phyloP scores from a whole-genome alignment of 208 protist genomes.

The Trypanosomatidae sp. region DNA sequence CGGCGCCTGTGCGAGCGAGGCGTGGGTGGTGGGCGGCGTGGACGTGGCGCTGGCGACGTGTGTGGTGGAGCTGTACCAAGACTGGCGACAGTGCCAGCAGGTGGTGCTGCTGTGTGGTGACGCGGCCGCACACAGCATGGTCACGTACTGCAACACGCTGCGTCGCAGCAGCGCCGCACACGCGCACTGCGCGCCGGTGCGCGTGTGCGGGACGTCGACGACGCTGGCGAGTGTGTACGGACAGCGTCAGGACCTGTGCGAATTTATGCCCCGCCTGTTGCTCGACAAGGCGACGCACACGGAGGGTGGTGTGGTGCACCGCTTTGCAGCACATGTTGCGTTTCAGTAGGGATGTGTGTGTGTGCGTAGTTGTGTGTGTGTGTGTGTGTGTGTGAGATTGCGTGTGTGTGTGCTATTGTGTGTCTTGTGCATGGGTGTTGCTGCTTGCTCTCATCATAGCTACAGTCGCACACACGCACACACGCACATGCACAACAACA shows the following conservation, averaged over 20 bases:
- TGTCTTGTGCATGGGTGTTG: not conserved
- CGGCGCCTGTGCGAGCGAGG: conserved; percentile 45
- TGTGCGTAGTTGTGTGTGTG: conserved; percentile 1
- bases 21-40: conserved; percentile 80
- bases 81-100: conserved; percentile 52
- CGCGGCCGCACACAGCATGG: conserved; percentile 54
- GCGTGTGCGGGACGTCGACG: conserved; percentile 59
- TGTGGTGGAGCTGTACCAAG: conserved; percentile 61
- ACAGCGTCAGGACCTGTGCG: conserved; percentile 61
- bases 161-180: conserved; percentile 16
- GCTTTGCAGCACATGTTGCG: conserved; percentile 31
- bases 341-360: conserved; percentile 7
- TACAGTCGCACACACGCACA: not conserved
- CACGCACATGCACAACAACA: conserved; percentile 8
- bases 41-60: conserved; percentile 68
- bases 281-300: conserved; percentile 44
- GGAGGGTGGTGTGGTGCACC: conserved; percentile 26
- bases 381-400: not conserved
- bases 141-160: conserved; percentile 68
- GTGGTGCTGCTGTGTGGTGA: conserved; percentile 79
- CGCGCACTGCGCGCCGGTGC: conserved; percentile 32
- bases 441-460: not conserved
- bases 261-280: conserved; percentile 76
- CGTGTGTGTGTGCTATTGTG: not conserved
- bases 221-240: conserved; percentile 71